Base-by-base conservation (phyloP, 2,329 filamentous ascomycete species). In the Beauveria varroae region DNA sequence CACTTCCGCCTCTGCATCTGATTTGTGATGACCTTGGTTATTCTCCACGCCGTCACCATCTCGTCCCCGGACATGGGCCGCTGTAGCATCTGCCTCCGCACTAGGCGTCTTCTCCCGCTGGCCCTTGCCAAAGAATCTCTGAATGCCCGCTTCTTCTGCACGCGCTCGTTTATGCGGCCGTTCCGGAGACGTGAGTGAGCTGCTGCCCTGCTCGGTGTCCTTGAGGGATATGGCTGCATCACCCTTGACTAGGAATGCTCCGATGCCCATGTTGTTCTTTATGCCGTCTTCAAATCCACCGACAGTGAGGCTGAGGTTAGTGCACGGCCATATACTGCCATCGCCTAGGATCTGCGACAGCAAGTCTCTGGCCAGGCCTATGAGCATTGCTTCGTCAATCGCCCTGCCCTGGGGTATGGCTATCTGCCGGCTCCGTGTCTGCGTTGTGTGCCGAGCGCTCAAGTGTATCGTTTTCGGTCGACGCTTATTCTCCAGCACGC, bases 281-380 rank as follows among this genome's bases (percentile, higher is more conserved):
- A 93, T 78, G 2, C 91, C 90, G 65, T 97, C 92, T 72, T 98
- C 93, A 65, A 98, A 97, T 0, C 91, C 93, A n/a, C 86, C 87
- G 26, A 98, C 91, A 65, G 89, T 93, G 51, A 98, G 76, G 62
- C 90, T 95, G 9, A 99, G 79, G 70, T 96, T 95, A n/a, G 86
- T 81, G 71, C 95, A 98, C 7, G 95, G 95, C 91, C 92, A 98
- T 18, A 90, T 87, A 57, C 82, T 79, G 1, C 90, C 91, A 66
- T 96, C 91, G 1, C 83, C 81, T 12, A 91, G 80, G 41, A 96
- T 86, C 67, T 96, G 92, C 26, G 82, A 82, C 4, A 98, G 79
- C 20, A 98, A 78, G 24, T 82, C 86, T 71, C 87, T 91, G 10
- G 91, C 89, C 43, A 96, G 79, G 20, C 88, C 86, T 68, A 92